Base-by-base conservation (phyloP, 768 basidiomycete genomes). In the Chalciporus pseudorubinellus region DNA sequence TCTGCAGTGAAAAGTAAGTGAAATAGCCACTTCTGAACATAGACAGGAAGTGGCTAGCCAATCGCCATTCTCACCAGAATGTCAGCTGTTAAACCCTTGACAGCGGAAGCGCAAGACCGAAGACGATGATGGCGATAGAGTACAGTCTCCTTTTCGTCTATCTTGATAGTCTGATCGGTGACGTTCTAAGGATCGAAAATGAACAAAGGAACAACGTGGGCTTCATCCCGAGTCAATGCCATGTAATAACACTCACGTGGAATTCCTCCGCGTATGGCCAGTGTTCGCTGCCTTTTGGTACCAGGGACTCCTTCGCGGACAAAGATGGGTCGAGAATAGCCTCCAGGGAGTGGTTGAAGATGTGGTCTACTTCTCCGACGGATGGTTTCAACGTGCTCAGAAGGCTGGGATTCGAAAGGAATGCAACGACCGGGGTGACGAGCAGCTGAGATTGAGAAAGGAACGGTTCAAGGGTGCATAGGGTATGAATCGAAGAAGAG, bases 111-210 rank as follows among this genome's bases (percentile, higher is more conserved):
- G 0, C 75, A 76, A 3, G 86, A 84, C 31, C 89, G 79, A 60
- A 95, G 86, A 8, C 92, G 84, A 63, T 95, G 90, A 82, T 91
- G 85, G 16, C 93, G 81, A 59, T 93, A 94, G 0, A 70, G 57
- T 9, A 75, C 73, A 33, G 76, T 71, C 29, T 74, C 77, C 9
- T 84, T 67, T 69, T 79, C 75, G 2, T 73, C 62, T 1, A 80
- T 65, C 31, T 66, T 52, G 9, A 74, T 65, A 0, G 39, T 34
- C 20, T 56, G 55, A 61, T 90, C 89, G 3, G 74, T 78, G 5
- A 74, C 76, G 60, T 76, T 81, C 88, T 90, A 55, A 16, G 34
- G 5, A 8, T 50, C n/a, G 39, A 42, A n/a, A n/a, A 39, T 8
- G 33, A 40, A n/a, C n/a, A 18, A 14, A 6, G 22, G 6, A 34